A percentile compares a stretch with the other conserved stretches of the same genome.
phyloP scores from a whole-genome alignment of 1,284 basidiomycete species.

The Malassezia japonica region DNA sequence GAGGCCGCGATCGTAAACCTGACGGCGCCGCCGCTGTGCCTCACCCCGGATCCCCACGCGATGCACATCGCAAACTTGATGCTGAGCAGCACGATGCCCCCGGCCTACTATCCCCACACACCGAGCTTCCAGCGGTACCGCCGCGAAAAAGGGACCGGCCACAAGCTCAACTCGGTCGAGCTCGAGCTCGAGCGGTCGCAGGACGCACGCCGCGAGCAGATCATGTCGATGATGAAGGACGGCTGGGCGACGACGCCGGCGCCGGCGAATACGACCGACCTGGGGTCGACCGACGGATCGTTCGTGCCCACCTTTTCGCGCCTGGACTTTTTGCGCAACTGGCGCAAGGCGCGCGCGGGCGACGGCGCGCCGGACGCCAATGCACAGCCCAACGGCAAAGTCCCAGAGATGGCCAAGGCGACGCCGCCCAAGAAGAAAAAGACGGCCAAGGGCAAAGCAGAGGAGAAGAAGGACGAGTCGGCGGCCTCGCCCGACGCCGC shows the following conservation, averaged over 20 bases:
- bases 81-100: constrained; percentile 35
- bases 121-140: constrained; percentile 16
- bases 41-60: constrained; percentile 37
- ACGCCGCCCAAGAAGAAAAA: constrained; percentile 27
- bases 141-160: constrained; percentile 17
- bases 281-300: not conserved
- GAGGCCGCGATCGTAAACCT: constrained; percentile 38
- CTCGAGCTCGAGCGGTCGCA: constrained; percentile 29
- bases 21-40: constrained; percentile 41
- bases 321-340: constrained; percentile 34
- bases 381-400: too few species aligned
- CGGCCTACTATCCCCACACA: constrained; percentile 23
- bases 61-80: constrained; percentile 42
- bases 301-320: constrained; percentile 33
- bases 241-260: constrained; percentile 13
- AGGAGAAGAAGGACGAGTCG: constrained; percentile 27
- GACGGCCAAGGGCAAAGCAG: constrained; percentile 20
- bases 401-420: not conserved
- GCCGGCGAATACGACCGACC: not conserved
- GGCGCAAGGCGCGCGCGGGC: constrained; percentile 24
- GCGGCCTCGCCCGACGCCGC: constrained; percentile 24
- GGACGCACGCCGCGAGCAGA: constrained; percentile 29
- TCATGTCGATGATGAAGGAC: constrained; percentile 42
- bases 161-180: constrained; percentile 35
- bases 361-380: too few species aligned